A percentile compares a stretch with the other conserved stretches of the same genome.
phyloP scores from a whole-genome alignment of 495 filamentous ascomycete species.

The Neurospora tetrasperma region DNA sequence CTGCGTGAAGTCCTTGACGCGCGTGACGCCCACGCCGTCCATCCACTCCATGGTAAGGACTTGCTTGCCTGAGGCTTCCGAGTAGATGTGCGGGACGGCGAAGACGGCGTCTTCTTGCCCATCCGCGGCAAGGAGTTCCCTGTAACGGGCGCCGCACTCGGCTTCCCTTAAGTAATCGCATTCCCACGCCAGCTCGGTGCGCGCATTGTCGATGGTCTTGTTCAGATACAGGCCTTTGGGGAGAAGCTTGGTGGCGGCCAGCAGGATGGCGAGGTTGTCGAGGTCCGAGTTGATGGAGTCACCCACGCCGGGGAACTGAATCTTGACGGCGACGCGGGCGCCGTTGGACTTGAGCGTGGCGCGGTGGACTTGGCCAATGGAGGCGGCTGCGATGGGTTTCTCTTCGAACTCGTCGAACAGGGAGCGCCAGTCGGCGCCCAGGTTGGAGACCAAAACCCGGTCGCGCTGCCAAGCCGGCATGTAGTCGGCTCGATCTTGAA shows the following conservation, averaged over 20 bases:
- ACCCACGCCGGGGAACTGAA: constrained; percentile 96
- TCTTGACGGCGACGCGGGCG: constrained; percentile 78
- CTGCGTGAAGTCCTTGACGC: constrained; percentile 60
- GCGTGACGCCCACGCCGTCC: constrained; percentile 79
- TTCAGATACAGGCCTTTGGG: constrained; percentile 90
- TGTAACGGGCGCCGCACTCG: constrained; percentile 63
- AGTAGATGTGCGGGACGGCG: constrained; percentile 63
- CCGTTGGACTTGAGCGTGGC: constrained; percentile 69
- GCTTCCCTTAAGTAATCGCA: constrained; percentile 92
- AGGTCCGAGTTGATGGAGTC: constrained; percentile 92
- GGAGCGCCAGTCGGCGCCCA: constrained; percentile 78
- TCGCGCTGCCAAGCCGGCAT: constrained; percentile 92
- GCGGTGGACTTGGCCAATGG: constrained; percentile 91
- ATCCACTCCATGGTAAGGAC: constrained; percentile 93
- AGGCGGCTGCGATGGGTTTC: constrained; percentile 89
- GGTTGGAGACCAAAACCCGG: constrained; percentile 63
- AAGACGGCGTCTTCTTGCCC: constrained; percentile 59
- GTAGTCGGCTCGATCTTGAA: constrained; percentile 95
- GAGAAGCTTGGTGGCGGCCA: constrained; percentile 79
- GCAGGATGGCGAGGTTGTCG: constrained; percentile 79
- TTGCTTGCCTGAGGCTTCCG: constrained; percentile 71
- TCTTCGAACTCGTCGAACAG: constrained; percentile 81
- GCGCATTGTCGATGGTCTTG: constrained; percentile 96
- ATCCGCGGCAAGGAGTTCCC: constrained; percentile 46
- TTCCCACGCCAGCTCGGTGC: constrained; percentile 88